Conservation (phyloP, 2,329 filamentous ascomycete genomes). For the Epichloe sylvatica region DNA sequence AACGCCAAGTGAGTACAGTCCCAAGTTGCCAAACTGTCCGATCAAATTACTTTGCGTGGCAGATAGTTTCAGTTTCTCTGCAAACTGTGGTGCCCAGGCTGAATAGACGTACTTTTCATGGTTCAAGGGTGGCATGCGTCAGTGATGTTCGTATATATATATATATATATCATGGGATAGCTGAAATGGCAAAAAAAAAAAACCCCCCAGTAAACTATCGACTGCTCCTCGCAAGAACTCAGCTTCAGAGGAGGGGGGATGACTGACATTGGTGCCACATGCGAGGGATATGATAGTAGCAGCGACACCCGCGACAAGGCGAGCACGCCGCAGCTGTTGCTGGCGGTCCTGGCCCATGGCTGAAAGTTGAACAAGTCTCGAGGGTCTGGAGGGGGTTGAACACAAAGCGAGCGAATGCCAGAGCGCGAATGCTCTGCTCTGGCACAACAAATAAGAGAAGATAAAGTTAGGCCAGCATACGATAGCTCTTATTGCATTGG, state of each 20-base stretch:
- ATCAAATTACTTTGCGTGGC: conserved; percentile 92
- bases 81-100: conserved; percentile 93
- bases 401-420: neutral
- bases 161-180: neutral
- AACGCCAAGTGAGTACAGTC: conserved; percentile 87
- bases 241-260: neutral
- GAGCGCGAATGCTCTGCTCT: neutral
- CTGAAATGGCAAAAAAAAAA: neutral
- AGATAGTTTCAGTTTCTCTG: conserved; percentile 69
- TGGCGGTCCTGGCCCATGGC: conserved; percentile 15
- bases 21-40: conserved; percentile 70
- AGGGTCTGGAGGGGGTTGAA: neutral
- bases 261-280: conserved; percentile 76
- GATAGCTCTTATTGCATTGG: too few relatives aligned
- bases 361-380: neutral
- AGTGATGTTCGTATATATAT: neutral
- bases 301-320: conserved; percentile 70
- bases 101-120: conserved; percentile 79
- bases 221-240: neutral
- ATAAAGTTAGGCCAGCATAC: too few relatives aligned
- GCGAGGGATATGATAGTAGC: conserved; percentile 75
- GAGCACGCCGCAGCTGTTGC: conserved; percentile 41
- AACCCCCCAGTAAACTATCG: neutral
- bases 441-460: too few relatives aligned
- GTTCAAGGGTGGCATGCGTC: conserved; percentile 4